Base-by-base conservation (phyloP, 2,329 filamentous ascomycete species). In the Cladosporium sphaerospermum region DNA sequence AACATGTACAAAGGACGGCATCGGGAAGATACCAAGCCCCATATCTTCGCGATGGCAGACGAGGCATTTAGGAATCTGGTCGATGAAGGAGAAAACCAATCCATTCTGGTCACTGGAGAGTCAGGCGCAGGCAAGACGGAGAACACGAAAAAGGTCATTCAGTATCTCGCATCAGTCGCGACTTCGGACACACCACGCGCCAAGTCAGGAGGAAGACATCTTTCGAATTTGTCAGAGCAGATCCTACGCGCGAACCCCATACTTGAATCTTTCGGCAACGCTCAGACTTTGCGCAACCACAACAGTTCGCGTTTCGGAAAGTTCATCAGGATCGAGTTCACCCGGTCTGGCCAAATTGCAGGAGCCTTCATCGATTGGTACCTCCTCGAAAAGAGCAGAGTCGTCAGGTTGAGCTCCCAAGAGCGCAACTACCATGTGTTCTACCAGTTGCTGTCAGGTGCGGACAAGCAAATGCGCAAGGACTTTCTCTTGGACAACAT, bases 261-360 rank as follows among this genome's bases (percentile, higher is more conserved):
- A 45, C 81, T 99, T 2, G 95, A 99, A 78, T 92, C 93, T 33
- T 99, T 99, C 68, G 93, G 93, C 70, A 99, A 99, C 76, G 93
- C 93, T 52, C 99, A 99, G 76, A 99, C 93, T n/a, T 99, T 93
- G 9, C 82, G 93, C 70, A 99, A 99, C 75, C 93, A 99, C 75
- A 99, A 99, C 75, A 99, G 93, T 42, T 99, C 93, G 40, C 84
- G 93, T 66, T 99, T 99, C 73, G 93, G 93, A 71, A 99, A 99
- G 78, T 99, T 99, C 72, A 97, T 99, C 64, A 93, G 99, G 75
- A 99, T 99, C 69, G 92, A 97, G 89, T 99, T 99, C 71, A 91
- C 97, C 74, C 83, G 89, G 58, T 82, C 86, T 65, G 96, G 89
- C 57, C 93, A 95, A 69, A 99, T 99, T 64, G 96, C 97, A 67